Evolutionary conservation across 495 filamentous ascomycete genomes (phyloP), one percentile per base, ranked within the genome.

Genomic region (Lasiosphaeria ovina): DNA sequence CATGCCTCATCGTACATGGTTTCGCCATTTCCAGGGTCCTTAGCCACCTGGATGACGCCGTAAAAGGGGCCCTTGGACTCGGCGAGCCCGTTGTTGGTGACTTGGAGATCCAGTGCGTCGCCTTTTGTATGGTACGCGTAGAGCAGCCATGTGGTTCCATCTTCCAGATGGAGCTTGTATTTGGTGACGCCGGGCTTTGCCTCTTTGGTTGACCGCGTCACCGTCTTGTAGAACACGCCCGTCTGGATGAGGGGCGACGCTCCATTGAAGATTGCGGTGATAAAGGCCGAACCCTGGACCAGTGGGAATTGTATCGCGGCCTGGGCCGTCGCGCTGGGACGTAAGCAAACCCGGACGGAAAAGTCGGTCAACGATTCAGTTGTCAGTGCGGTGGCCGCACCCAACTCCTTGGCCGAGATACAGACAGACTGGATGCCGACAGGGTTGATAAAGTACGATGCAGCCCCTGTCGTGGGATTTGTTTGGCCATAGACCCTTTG

Each of bases 251-350:
- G 49, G 3, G 93, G 93, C 33, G 85, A 83, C 4, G 85, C 76
- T 36, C 82, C 81, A 48, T 78, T 81, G 72, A 93, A 98, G n/a
- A 89, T 58, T 3, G 79, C 93, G 4, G 92, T 96, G 10, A 95
- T 81, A 62, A 91, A 93, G 0, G 84, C 92, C 87, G 93, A 93
- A 3, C 94, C 94, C 70, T 97, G 93, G 1, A 96, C 86, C 6
- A 97, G 69, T 0, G 93, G 93, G 65, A 97, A 89, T 0, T 85
- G 86, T 38, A 98, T 78, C 1, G 72, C 60, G 3, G 86, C 76
- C 0, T 72, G 63, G 1, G 83, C 83, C 12, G 81, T 81, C 12
- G 69, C 62, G 38, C 80, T 74, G 3, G 81, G 76, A 36, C 79
- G 77, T 10, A 98, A 72, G 36, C 89, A 87, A 42, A 90, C 83